Conservation (phyloP, 495 filamentous ascomycete genomes). For the Daldinia childiae region DNA sequence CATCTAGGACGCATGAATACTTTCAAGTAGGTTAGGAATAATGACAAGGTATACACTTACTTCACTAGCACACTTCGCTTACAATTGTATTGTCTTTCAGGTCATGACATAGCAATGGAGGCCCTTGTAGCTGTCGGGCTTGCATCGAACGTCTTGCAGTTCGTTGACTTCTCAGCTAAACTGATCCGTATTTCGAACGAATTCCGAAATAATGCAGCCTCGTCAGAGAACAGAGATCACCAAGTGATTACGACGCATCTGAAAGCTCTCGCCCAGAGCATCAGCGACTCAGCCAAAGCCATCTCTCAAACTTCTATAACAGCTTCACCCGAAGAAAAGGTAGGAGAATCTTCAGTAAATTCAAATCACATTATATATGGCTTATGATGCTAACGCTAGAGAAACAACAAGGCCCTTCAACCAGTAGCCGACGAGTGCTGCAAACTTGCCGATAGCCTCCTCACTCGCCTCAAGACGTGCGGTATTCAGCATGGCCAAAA, state of each 20-base stretch:
- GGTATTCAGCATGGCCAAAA: slow-evolving; percentile 15
- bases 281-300: slow-evolving; percentile 13
- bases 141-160: slow-evolving; percentile 44
- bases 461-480: slow-evolving; percentile 12
- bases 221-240: slow-evolving; percentile 25
- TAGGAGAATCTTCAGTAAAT: background rate
- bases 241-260: slow-evolving; percentile 22
- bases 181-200: slow-evolving; percentile 35
- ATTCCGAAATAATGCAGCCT: slow-evolving; percentile 36
- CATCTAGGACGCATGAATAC: background rate
- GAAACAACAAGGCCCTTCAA: slow-evolving; percentile 13
- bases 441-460: slow-evolving; percentile 17
- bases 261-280: slow-evolving; percentile 10
- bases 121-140: slow-evolving; percentile 44
- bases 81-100: no score
- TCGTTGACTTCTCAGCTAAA: slow-evolving; percentile 43
- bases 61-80: background rate
- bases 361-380: background rate
- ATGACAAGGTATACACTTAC: background rate
- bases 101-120: slow-evolving; percentile 32
- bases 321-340: slow-evolving; percentile 14
- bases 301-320: slow-evolving; percentile 19
- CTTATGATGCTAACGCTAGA: background rate
- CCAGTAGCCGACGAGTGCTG: slow-evolving; percentile 18
- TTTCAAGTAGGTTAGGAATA: background rate